Conservation (phyloP, 768 basidiomycete species). For the Phylloporus rhodoxanthus region DNA sequence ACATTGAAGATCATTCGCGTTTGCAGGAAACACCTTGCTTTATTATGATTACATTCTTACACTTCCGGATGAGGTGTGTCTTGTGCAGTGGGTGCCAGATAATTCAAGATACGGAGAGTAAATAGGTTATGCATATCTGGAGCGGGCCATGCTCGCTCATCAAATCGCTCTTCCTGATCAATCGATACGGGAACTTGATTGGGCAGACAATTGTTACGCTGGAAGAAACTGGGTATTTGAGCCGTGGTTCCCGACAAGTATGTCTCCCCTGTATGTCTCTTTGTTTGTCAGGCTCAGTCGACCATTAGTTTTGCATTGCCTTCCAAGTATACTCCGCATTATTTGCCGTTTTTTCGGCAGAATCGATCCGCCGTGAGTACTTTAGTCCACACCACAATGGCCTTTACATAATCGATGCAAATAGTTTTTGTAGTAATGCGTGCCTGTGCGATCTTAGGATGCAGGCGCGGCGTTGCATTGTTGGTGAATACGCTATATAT, state of each 20-base stretch:
- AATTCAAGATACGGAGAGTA: not conserved
- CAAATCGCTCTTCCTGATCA: slow-evolving; percentile 10
- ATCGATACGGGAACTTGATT: slow-evolving; percentile 12
- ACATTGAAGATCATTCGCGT: slow-evolving; percentile 4
- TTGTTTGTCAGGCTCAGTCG: no score
- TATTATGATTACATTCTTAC: slow-evolving; percentile 26
- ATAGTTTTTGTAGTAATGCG: slow-evolving; percentile 23
- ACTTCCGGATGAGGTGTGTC: slow-evolving; percentile 21
- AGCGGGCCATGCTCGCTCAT: not conserved
- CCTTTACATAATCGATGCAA: no score
- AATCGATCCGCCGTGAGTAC: no score
- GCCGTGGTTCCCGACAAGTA: slow-evolving; percentile 8
- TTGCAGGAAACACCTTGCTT: slow-evolving; percentile 19
- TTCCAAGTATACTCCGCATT: no score
- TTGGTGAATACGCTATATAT: not conserved
- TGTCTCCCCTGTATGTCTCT: no score
- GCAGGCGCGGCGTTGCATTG: not conserved
- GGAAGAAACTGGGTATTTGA: slow-evolving; percentile 19
- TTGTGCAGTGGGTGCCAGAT: not conserved
- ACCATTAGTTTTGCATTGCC: no score
- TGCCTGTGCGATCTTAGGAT: slow-evolving; percentile 20
- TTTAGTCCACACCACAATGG: no score
- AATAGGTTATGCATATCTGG: slow-evolving; percentile 17
- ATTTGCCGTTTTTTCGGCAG: no score
- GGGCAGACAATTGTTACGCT: slow-evolving; percentile 20